Evolutionary conservation across 1,139 yeast genomes (phyloP).

Genomic region (Chernovozyma aurita): DNA sequence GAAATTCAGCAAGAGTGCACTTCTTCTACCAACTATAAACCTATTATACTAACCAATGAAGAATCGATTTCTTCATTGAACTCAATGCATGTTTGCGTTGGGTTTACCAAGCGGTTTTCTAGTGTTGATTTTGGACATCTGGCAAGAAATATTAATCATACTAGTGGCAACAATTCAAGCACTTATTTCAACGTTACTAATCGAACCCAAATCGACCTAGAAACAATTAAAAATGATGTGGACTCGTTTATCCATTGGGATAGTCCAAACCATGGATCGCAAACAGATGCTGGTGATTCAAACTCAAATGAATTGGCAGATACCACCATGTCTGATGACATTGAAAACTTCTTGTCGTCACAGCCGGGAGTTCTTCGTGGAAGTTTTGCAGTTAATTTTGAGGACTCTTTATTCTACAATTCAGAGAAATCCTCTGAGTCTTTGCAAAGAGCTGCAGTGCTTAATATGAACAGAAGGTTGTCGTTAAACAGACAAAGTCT

Average conservation of each 20-base stretch:
- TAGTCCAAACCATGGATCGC: not conserved
- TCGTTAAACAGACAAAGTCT: conserved; percentile 26
- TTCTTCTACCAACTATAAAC: conserved; percentile 25
- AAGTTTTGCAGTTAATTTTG: conserved; percentile 41
- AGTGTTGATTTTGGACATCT: conserved; percentile 17
- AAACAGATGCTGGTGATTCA: not conserved
- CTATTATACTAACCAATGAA: conserved; percentile 33
- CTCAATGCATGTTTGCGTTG: conserved; percentile 31
- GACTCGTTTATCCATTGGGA: conserved; percentile 9
- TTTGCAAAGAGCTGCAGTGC: conserved; percentile 25
- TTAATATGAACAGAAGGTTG: conserved; percentile 36
- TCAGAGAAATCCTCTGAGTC: conserved; percentile 32
- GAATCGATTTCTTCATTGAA: conserved; percentile 30
- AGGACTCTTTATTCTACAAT: conserved; percentile 38
- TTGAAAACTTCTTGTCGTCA: conserved; percentile 20
- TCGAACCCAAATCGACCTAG: conserved; percentile 22
- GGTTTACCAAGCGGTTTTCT: conserved; percentile 28
- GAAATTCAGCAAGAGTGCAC: conserved; percentile 31
- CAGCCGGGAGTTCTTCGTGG: conserved; percentile 40
- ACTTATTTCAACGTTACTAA: conserved; percentile 3
- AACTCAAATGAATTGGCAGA: conserved; percentile 4
- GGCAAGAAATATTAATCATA: not conserved
- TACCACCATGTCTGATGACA: conserved; percentile 10
- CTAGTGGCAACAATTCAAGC: not conserved
- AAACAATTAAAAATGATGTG: conserved; percentile 25